Evolutionary conservation across 2,329 filamentous ascomycete species (phyloP).

Genomic region (Epichloe bromicola): DNA sequence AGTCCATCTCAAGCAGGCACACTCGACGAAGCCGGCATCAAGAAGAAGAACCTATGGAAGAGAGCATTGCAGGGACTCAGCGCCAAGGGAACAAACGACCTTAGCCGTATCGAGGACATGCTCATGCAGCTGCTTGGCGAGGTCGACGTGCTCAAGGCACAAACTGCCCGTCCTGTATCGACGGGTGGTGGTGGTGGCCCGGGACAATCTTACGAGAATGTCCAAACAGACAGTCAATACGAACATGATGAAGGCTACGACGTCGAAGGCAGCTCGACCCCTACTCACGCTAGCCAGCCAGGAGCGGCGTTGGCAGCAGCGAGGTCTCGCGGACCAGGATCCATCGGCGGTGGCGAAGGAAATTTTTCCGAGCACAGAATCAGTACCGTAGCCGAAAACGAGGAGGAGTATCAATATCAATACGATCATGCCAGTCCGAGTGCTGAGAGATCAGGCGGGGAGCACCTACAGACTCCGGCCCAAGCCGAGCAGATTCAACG

Average conservation of each 20-base stretch:
- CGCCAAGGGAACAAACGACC: conserved; percentile 75
- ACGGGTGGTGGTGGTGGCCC: conserved; percentile 38
- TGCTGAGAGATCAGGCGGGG: conserved; percentile 26
- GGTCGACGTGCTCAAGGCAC: conserved; percentile 68
- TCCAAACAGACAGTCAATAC: conserved; percentile 48
- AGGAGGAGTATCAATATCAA: conserved; percentile 49
- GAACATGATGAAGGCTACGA: conserved; percentile 68
- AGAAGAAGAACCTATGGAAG: conserved; percentile 89
- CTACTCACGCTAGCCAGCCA: conserved; percentile 60
- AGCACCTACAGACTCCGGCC: conserved; percentile 45
- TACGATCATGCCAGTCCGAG: conserved; percentile 38
- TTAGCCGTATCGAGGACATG: conserved; percentile 82
- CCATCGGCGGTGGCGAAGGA: conserved; percentile 33
- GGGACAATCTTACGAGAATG: conserved; percentile 52
- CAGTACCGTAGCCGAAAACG: conserved; percentile 76
- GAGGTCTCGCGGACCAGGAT: conserved; percentile 30
- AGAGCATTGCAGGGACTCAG: conserved; percentile 86
- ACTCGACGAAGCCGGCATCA: conserved; percentile 47
- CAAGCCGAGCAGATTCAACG: conserved; percentile 31
- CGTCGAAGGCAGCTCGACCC: conserved; percentile 62
- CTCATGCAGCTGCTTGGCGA: conserved; percentile 84
- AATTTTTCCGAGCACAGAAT: conserved; percentile 66
- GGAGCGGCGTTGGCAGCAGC: conserved; percentile 58
- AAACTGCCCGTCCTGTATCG: conserved; percentile 30
- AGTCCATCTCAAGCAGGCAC: conserved; percentile 42